phyloP scores from a whole-genome alignment of 495 filamentous ascomycete genomes.

The Penicillium bialowiezense region DNA sequence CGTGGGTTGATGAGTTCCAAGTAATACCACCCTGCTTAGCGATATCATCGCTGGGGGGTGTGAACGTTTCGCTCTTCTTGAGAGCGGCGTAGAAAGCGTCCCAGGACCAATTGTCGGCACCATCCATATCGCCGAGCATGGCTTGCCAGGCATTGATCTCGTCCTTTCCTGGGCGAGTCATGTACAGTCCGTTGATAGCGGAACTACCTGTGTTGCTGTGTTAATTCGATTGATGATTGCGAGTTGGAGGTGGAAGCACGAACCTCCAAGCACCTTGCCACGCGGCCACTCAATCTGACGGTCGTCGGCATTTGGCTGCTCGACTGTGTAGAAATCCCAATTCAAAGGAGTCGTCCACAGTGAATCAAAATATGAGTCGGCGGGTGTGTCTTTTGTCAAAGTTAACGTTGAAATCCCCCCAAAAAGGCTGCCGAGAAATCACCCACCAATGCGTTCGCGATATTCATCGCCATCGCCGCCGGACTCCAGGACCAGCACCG shows the following conservation, averaged over 20 bases:
- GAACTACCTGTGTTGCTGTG: constrained; percentile 24
- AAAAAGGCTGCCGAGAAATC: too few species aligned
- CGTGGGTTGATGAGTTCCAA: constrained; percentile 34
- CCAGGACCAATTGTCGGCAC: constrained; percentile 33
- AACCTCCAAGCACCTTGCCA: constrained; percentile 41
- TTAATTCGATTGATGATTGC: neutral
- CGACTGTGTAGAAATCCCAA: constrained; percentile 33
- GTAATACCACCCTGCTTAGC: constrained; percentile 36
- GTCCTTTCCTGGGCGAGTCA: constrained; percentile 32
- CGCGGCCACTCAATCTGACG: constrained; percentile 32
- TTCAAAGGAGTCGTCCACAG: constrained; percentile 37
- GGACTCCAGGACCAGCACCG: constrained; percentile 44
- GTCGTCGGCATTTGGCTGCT: constrained; percentile 30
- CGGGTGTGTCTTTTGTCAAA: constrained; percentile 32
- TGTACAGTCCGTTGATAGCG: constrained; percentile 34
- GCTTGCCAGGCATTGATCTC: constrained; percentile 33
- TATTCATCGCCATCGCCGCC: constrained; percentile 35
- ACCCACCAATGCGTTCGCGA: constrained; percentile 32
- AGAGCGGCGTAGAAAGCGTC: constrained; percentile 32
- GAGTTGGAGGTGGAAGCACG: neutral
- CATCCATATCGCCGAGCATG: constrained; percentile 33
- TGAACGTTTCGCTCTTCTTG: constrained; percentile 43
- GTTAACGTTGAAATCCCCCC: too few species aligned
- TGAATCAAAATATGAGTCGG: constrained; percentile 33
- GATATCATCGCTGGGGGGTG: constrained; percentile 30